Percentiles rank a stretch among this genome's conserved stretches.
These are phyloP conservation scores for Tuber borchii DNA, from an alignment of 495 filamentous ascomycete genomes.

Conservation along the genomic window DNA sequence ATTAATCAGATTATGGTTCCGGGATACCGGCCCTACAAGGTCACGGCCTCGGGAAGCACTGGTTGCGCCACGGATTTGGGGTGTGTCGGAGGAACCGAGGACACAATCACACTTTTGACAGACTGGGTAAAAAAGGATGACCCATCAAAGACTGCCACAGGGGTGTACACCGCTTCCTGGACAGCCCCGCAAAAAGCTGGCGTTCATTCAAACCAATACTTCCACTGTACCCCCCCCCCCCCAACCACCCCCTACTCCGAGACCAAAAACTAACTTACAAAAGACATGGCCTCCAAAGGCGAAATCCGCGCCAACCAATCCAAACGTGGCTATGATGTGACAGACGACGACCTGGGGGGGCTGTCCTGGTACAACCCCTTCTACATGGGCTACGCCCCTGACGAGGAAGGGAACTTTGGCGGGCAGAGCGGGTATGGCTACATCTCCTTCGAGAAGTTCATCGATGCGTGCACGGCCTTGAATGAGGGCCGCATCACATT, in stretches of 20 bases:
- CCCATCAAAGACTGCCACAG: constrained; percentile 63
- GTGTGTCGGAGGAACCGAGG: constrained; percentile 73
- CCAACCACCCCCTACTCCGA: neutral
- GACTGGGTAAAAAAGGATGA: constrained; percentile 73
- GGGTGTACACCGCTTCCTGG: constrained; percentile 93
- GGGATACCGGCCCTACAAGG: constrained; percentile 68
- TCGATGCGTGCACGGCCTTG: constrained; percentile 73
- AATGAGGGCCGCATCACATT: constrained; percentile 66
- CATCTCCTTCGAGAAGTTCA: constrained; percentile 91
- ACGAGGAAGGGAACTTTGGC: constrained; percentile 88
- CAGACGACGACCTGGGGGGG: constrained; percentile 62
- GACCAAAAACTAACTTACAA: constrained; percentile 3
- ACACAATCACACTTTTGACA: constrained; percentile 84
- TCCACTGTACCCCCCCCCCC: constrained; percentile 57
- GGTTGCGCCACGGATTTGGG: constrained; percentile 67
- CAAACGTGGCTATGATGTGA: constrained; percentile 91
- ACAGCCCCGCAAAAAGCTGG: constrained; percentile 86
- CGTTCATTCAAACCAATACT: constrained; percentile 91
- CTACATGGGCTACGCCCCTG: constrained; percentile 93
- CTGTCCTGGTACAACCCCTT: constrained; percentile 88
- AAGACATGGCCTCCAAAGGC: constrained; percentile 69
- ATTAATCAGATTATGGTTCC: constrained; percentile 84
- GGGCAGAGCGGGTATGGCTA: constrained; percentile 92
- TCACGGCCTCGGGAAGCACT: constrained; percentile 67
- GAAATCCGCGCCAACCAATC: constrained; percentile 89